Percentiles rank a stretch among this genome's conserved stretches.
These are phyloP conservation scores for Epichloe bromicola DNA, from an alignment of 2,329 filamentous ascomycete species.

Conservation along the genomic window DNA sequence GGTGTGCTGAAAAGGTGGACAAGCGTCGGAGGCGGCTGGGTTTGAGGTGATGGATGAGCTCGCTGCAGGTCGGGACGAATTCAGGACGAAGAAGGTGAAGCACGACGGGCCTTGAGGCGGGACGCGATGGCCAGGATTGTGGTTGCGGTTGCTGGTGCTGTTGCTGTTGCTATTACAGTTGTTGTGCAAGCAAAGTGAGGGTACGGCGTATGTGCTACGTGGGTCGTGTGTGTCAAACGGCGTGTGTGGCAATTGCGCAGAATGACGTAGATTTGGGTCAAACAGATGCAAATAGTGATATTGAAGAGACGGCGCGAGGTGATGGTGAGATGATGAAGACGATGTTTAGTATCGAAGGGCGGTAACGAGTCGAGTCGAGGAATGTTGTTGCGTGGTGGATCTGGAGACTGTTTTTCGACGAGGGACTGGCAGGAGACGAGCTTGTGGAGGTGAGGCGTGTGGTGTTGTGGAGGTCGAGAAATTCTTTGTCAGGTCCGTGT, in stretches of 20 bases:
- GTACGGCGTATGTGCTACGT: not conserved
- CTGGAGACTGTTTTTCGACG: not conserved
- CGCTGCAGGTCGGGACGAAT: not conserved
- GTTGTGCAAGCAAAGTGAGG: not conserved
- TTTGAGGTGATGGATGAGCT: not conserved
- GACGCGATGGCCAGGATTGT: not conserved
- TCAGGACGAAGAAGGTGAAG: not conserved
- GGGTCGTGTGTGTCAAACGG: not conserved
- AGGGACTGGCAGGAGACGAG: conserved; percentile 1
- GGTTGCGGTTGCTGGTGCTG: not conserved
- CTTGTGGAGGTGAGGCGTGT: not conserved
- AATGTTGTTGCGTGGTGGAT: conserved; percentile 2
- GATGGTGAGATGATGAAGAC: not conserved
- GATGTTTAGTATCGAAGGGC: not conserved
- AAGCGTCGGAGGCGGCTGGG: conserved; percentile 2
- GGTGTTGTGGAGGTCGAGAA: conserved; percentile 5
- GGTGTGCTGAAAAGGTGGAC: not conserved
- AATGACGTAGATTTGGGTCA: conserved; percentile 2
- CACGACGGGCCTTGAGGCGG: not conserved
- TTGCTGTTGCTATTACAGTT: not conserved
- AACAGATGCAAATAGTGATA: not conserved
- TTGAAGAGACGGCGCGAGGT: not conserved
- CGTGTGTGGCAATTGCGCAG: not conserved
- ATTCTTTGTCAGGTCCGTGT: not conserved
- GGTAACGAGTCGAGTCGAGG: not conserved